Percentiles rank a stretch among this genome's conserved stretches.
These are phyloP conservation scores for Hansenula anomala DNA, from an alignment of 1,139 yeast genomes.

Conservation along the genomic window DNA sequence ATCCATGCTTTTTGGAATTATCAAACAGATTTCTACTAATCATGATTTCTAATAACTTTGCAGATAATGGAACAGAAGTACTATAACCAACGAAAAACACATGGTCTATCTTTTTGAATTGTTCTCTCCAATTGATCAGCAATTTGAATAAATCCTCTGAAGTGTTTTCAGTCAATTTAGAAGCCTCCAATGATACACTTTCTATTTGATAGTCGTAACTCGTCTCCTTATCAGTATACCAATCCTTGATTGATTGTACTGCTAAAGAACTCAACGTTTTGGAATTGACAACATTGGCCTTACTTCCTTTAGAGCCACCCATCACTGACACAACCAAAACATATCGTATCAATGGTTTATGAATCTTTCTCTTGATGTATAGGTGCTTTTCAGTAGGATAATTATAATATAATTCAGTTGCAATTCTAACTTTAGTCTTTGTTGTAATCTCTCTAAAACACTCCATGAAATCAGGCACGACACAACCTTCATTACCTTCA, in stretches of 20 bases:
- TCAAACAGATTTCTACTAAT: slow-evolving; percentile 12
- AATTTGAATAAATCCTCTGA: slow-evolving; percentile 16
- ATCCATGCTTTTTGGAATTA: slow-evolving; percentile 10
- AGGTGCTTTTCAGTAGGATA: slow-evolving; percentile 16
- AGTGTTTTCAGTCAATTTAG: slow-evolving; percentile 7
- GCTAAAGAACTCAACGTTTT: slow-evolving; percentile 9
- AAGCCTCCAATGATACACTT: slow-evolving; percentile 14
- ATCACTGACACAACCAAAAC: slow-evolving; percentile 25
- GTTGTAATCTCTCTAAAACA: slow-evolving; percentile 27
- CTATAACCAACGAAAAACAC: slow-evolving; percentile 14
- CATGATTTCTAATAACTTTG: slow-evolving; percentile 12
- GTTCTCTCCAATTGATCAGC: slow-evolving; percentile 20
- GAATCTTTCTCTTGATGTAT: slow-evolving; percentile 11
- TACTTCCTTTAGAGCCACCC: slow-evolving; percentile 5
- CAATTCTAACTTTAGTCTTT: slow-evolving; percentile 17
- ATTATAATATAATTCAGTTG: slow-evolving; percentile 19
- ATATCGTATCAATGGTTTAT: slow-evolving; percentile 14
- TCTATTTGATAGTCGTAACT: slow-evolving; percentile 9
- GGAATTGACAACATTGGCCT: slow-evolving; percentile 3
- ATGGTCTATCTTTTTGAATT: slow-evolving; percentile 11
- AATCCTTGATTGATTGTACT: slow-evolving; percentile 7
- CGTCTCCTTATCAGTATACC: slow-evolving; percentile 6
- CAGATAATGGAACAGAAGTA: slow-evolving; percentile 10
- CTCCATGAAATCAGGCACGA: slow-evolving; percentile 27
- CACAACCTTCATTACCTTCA: slow-evolving; percentile 1